Conservation (phyloP, 768 basidiomycete genomes). For the Holtermanniella nyarrowii region DNA sequence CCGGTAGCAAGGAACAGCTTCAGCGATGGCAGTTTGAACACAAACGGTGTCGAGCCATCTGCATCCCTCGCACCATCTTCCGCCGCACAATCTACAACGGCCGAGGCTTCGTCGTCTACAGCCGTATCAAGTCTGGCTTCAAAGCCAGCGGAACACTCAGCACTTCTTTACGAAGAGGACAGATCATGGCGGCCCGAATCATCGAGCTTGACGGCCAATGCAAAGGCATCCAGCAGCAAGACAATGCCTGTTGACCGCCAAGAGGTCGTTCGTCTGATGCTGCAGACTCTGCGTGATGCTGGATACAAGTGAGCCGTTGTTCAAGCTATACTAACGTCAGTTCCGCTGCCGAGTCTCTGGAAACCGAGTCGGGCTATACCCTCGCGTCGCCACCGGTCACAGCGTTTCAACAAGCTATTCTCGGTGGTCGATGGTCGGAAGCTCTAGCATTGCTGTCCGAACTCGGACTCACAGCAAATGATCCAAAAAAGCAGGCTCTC, state of each 20-base stretch:
- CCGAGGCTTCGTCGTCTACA: no score
- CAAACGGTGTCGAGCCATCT: no score
- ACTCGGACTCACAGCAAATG: constrained; percentile 49
- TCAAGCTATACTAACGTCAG: constrained; percentile 43
- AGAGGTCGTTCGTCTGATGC: constrained; percentile 77
- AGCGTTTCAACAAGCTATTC: constrained; percentile 67
- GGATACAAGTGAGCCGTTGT: constrained; percentile 50
- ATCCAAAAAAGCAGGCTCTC: constrained; percentile 53
- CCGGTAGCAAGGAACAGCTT: no score
- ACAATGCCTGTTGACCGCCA: constrained; percentile 56
- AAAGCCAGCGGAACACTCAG: no score
- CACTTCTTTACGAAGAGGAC: no score
- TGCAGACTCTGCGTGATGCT: constrained; percentile 81
- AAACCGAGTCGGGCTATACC: constrained; percentile 83
- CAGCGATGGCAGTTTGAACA: no score
- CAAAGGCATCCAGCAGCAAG: no score
- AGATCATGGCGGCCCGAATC: no score
- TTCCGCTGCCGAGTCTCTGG: constrained; percentile 75
- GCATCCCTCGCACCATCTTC: no score
- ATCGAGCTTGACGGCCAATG: no score
- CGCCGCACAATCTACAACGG: no score
- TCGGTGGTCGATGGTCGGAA: constrained; percentile 68
- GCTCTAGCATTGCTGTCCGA: constrained; percentile 60
- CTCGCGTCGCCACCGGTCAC: constrained; percentile 69
- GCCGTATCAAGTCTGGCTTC: no score